A percentile compares a stretch with the other conserved stretches of the same genome.
phyloP scores from a whole-genome alignment of 2,329 filamentous ascomycete genomes.

The Phaeosphaeria sp. region DNA sequence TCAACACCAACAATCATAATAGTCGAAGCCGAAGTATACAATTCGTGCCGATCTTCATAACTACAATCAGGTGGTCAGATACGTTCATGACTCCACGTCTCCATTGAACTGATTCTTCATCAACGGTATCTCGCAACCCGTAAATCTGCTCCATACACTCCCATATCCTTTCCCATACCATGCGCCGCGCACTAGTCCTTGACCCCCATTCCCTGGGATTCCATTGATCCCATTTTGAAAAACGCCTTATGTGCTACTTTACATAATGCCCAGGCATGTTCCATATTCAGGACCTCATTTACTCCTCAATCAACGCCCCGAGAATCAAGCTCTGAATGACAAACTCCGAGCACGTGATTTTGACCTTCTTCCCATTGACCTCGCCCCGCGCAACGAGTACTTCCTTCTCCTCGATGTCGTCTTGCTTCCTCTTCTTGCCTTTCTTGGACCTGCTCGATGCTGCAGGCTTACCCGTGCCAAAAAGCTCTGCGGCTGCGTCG shows the following conservation, averaged over 20 bases:
- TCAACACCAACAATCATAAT: no score
- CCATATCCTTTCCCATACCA: no score
- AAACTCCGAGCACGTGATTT: slow-evolving; percentile 81
- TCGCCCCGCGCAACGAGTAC: slow-evolving; percentile 38
- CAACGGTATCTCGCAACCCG: no score
- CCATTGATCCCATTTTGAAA: background rate
- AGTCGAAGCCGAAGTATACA: no score
- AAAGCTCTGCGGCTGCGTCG: slow-evolving; percentile 61
- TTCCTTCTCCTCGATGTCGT: slow-evolving; percentile 34
- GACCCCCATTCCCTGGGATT: no score
- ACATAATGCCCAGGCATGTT: background rate
- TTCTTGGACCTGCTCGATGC: slow-evolving; percentile 32
- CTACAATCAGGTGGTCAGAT: no score
- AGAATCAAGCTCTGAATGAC: slow-evolving; percentile 92
- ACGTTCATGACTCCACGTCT: no score
- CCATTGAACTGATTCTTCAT: no score
- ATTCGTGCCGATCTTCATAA: no score
- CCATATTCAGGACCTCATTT: background rate
- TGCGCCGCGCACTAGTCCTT: no score
- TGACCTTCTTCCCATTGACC: slow-evolving; percentile 60
- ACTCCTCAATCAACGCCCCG: slow-evolving; percentile 74
- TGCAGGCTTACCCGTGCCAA: slow-evolving; percentile 36
- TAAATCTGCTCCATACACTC: no score
- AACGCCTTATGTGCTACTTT: background rate
- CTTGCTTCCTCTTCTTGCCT: slow-evolving; percentile 55